Conservation (phyloP, 768 basidiomycete species). For the Lyophyllum atratum region DNA sequence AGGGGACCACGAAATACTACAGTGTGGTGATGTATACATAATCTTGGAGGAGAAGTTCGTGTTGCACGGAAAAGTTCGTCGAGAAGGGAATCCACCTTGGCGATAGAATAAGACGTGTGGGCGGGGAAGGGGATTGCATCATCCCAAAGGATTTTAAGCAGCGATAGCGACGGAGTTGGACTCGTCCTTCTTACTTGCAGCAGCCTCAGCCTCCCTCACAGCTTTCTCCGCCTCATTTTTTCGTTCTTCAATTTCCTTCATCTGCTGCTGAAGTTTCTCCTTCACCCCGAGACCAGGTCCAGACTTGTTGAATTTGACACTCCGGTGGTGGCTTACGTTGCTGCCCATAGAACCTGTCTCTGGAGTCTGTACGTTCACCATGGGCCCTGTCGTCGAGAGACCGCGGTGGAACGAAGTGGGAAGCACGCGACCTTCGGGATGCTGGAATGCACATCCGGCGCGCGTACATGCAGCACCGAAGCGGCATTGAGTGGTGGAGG, state of each 20-base stretch:
- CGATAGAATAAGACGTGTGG: not conserved
- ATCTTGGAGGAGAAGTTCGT: not conserved
- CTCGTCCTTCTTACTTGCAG: conserved; percentile 63
- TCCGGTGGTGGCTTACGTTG: conserved; percentile 61
- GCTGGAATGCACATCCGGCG: conserved; percentile 85
- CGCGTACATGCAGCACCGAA: conserved; percentile 88
- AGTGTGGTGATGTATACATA: conserved; percentile 26
- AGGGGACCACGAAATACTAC: conserved; percentile 21
- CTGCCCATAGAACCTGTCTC: conserved; percentile 68
- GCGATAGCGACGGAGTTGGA: conserved; percentile 50
- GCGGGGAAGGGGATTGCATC: not conserved
- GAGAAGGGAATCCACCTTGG: conserved; percentile 4
- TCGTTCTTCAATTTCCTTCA: conserved; percentile 69
- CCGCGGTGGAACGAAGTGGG: conserved; percentile 83
- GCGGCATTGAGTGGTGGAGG: conserved; percentile 59
- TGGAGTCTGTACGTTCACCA: conserved; percentile 63
- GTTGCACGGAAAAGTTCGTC: conserved; percentile 1
- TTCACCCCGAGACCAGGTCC: conserved; percentile 41
- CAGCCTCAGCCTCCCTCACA: conserved; percentile 64
- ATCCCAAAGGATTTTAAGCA: conserved; percentile 25
- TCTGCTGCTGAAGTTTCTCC: conserved; percentile 47
- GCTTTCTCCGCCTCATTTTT: conserved; percentile 65
- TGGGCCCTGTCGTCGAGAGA: conserved; percentile 56
- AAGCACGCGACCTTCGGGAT: conserved; percentile 84
- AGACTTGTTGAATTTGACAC: conserved; percentile 68